phyloP scores from a whole-genome alignment of 306 rosid genomes.

The Castanea mollissima region DNA sequence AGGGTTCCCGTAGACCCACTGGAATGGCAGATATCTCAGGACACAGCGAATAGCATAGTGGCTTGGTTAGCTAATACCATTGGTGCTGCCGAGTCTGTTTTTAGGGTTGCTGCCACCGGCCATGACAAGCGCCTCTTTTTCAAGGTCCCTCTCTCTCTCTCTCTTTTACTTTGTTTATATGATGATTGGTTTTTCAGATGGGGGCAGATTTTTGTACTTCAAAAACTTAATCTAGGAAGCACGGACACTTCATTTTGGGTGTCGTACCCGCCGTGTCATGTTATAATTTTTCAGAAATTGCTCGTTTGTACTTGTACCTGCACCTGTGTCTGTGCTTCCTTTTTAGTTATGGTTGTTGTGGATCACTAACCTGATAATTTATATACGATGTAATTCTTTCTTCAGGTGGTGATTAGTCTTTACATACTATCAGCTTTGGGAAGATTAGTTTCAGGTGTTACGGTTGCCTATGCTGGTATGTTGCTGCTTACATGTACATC shows the following conservation, averaged over 20 bases:
- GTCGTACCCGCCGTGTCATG: too few relatives aligned
- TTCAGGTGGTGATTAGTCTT: constrained; percentile 69
- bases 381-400: constrained; percentile 4
- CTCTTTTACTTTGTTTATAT: too few relatives aligned
- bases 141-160: constrained; percentile 36
- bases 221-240: too few relatives aligned
- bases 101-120: constrained; percentile 95
- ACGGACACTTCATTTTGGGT: too few relatives aligned
- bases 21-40: constrained; percentile 97
- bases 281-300: too few relatives aligned
- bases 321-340: too few relatives aligned
- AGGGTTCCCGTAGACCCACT: constrained; percentile 97
- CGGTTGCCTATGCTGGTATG: constrained; percentile 90
- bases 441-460: constrained; percentile 71
- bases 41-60: constrained; percentile 66
- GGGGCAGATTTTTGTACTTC: too few relatives aligned
- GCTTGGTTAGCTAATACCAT: constrained; percentile 84
- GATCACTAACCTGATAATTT: constrained; percentile 10
- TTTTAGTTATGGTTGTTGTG: not conserved
- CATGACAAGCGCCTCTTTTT: constrained; percentile 91
- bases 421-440: constrained; percentile 73
- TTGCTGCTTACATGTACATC: not conserved
- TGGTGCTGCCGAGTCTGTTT: constrained; percentile 91
- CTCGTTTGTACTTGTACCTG: too few relatives aligned
- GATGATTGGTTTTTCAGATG: too few relatives aligned